A percentile compares a stretch with the other conserved stretches of the same genome.
These are phyloP conservation scores for Linaria vulgaris DNA, from an alignment of 257 asterid genomes.

Conservation along the genomic window DNA sequence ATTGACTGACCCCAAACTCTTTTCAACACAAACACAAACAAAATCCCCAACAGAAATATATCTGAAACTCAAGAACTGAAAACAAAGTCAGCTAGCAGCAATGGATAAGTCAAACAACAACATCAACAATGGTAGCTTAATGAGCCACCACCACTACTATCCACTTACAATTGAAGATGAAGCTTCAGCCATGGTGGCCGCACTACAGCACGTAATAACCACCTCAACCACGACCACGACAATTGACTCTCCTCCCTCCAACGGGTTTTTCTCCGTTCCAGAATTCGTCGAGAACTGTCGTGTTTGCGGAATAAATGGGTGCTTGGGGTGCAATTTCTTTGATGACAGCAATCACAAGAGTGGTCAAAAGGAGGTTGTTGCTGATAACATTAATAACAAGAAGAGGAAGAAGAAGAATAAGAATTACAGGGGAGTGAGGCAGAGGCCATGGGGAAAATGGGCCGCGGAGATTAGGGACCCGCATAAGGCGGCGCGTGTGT, in stretches of 20 bases:
- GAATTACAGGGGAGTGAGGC: conserved; percentile 32
- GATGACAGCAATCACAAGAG: conserved; percentile 23
- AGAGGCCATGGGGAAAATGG: conserved; percentile 23
- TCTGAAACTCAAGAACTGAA: no score
- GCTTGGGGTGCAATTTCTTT: conserved; percentile 73
- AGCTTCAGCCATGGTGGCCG: conserved; percentile 61
- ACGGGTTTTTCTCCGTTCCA: conserved; percentile 33
- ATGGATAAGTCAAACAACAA: conserved; percentile 64
- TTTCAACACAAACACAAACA: no score
- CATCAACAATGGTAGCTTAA: not conserved
- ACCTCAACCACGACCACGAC: conserved; percentile 24
- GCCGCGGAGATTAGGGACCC: conserved; percentile 46
- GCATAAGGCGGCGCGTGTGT: conserved; percentile 54
- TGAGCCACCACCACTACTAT: conserved; percentile 10
- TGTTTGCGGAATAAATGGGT: conserved; percentile 56
- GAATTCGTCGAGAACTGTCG: conserved; percentile 50
- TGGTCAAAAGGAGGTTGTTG: no score
- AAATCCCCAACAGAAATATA: no score
- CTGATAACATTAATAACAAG: no score
- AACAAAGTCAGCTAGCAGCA: not conserved
- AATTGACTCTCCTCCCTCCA: conserved; percentile 1
- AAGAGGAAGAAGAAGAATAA: conserved; percentile 11
- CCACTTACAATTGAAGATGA: conserved; percentile 53
- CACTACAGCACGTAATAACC: conserved; percentile 55
- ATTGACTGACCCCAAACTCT: no score